These are phyloP conservation scores for Carex myosuroides DNA, from an alignment of 176 grass and related monocot species.

Conservation along the genomic window DNA sequence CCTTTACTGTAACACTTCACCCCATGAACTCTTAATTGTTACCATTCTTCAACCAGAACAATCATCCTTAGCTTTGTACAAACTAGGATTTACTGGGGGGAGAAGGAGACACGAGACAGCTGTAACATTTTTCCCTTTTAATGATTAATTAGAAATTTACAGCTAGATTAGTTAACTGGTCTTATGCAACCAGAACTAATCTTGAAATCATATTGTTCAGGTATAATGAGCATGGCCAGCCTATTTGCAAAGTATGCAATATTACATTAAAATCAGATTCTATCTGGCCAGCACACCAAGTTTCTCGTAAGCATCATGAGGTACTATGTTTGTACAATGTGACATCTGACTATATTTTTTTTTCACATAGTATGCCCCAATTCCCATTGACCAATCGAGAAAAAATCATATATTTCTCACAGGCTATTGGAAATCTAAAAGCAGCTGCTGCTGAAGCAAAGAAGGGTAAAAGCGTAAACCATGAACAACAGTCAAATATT, in stretches of 20 bases:
- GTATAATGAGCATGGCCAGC: conserved; percentile 90
- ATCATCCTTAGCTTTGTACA: background rate
- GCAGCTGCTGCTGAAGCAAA: conserved; percentile 33
- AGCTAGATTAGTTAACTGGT: background rate
- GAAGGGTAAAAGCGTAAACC: conserved; percentile 36
- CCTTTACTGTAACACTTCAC: background rate
- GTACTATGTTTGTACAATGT: conserved; percentile 32
- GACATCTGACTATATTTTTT: background rate
- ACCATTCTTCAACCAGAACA: background rate
- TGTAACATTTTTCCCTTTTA: background rate
- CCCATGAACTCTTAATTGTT: background rate
- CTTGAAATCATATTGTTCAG: conserved; percentile 27
- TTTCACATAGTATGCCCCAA: background rate
- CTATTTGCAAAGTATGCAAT: conserved; percentile 88
- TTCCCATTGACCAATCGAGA: background rate
- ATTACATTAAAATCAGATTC: conserved; percentile 84
- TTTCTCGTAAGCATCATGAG: conserved; percentile 90
- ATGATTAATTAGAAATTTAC: background rate
- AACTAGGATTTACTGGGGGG: background rate
- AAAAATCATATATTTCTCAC: conserved; percentile 15
- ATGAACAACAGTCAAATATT: conserved; percentile 34
- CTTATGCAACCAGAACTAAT: background rate
- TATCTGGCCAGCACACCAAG: conserved; percentile 90
- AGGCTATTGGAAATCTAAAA: conserved; percentile 73
- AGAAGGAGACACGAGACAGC: background rate